These are phyloP conservation scores for Ophiostoma triangulosporum DNA, from an alignment of 2,329 filamentous ascomycete genomes.

Conservation along the genomic window DNA sequence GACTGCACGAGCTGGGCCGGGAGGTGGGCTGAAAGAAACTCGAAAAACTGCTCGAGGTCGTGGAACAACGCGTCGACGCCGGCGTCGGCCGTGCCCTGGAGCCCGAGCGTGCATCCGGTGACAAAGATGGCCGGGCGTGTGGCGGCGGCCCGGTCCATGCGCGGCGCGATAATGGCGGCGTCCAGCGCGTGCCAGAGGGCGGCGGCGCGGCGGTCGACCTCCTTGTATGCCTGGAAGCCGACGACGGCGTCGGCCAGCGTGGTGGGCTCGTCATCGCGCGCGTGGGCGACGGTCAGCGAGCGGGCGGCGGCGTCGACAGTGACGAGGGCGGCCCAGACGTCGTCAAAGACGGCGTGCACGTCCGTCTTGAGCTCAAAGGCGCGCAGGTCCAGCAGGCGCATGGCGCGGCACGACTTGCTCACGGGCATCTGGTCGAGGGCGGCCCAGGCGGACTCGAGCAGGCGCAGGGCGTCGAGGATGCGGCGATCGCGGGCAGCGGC, in stretches of 20 bases:
- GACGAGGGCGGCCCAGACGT: slow-evolving; percentile 59
- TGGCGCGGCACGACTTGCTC: slow-evolving; percentile 46
- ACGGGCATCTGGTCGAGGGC: slow-evolving; percentile 46
- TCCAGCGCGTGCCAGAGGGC: slow-evolving; percentile 51
- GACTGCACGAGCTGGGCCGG: slow-evolving; percentile 41
- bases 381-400: slow-evolving; percentile 51
- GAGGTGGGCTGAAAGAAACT: slow-evolving; percentile 37
- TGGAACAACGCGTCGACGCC: slow-evolving; percentile 37
- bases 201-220: slow-evolving; percentile 45
- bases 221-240: slow-evolving; percentile 45
- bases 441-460: slow-evolving; percentile 46
- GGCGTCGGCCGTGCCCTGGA: slow-evolving; percentile 29
- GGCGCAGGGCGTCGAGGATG: slow-evolving; percentile 41
- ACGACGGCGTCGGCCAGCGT: slow-evolving; percentile 39
- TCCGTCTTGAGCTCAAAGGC: slow-evolving; percentile 52
- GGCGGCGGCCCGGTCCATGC: slow-evolving; percentile 31
- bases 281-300: slow-evolving; percentile 15
- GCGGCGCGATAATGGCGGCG: slow-evolving; percentile 43
- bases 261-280: slow-evolving; percentile 34
- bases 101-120: slow-evolving; percentile 30
- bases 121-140: slow-evolving; percentile 27
- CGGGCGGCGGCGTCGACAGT: slow-evolving; percentile 42
- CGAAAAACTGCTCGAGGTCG: slow-evolving; percentile 38
- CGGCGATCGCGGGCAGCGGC: slow-evolving; percentile 37
- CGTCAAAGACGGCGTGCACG: slow-evolving; percentile 51